Evolutionary conservation across 2,329 filamentous ascomycete species (phyloP).

Genomic region (Fonsecaea pugnacius): DNA sequence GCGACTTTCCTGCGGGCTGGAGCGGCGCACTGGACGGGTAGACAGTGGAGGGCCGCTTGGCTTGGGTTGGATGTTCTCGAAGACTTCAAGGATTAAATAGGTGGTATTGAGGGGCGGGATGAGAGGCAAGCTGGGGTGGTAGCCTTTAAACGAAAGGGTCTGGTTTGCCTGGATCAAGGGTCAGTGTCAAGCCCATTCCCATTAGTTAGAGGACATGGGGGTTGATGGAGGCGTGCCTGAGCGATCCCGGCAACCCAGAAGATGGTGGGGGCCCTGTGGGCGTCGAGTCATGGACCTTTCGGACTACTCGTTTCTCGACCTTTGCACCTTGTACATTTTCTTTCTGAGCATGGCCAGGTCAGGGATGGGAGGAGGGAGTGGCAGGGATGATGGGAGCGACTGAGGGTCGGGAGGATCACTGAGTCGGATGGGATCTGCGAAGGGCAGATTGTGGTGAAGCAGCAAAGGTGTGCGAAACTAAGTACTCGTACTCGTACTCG

Average conservation of each 20-base stretch:
- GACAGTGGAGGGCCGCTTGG: slow-evolving; percentile 8
- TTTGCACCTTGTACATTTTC: not conserved
- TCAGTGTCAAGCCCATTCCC: slow-evolving; percentile 12
- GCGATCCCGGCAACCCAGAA: not conserved
- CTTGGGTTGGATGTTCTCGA: slow-evolving; percentile 10
- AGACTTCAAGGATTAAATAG: slow-evolving; percentile 5
- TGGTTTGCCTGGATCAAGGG: slow-evolving; percentile 14
- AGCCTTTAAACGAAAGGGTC: slow-evolving; percentile 3
- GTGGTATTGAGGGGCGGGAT: slow-evolving; percentile 1
- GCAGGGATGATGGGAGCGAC: not conserved
- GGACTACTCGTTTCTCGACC: not conserved
- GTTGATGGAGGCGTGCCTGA: not conserved
- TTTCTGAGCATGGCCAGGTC: not conserved
- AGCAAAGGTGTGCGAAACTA: not conserved
- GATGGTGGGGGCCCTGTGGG: slow-evolving; percentile 1
- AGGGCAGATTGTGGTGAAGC: not conserved
- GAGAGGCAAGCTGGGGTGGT: slow-evolving; percentile 1
- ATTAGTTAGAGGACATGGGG: not conserved
- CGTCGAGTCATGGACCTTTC: slow-evolving; percentile 12
- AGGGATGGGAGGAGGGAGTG: not conserved
- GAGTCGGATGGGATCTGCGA: not conserved
- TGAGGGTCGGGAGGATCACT: not conserved
- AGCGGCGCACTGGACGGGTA: slow-evolving; percentile 2
- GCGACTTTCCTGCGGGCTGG: not conserved
- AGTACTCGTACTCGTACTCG: not conserved